These are phyloP conservation scores for Piedraia hortae DNA, from an alignment of 2,329 filamentous ascomycete species.

Conservation along the genomic window DNA sequence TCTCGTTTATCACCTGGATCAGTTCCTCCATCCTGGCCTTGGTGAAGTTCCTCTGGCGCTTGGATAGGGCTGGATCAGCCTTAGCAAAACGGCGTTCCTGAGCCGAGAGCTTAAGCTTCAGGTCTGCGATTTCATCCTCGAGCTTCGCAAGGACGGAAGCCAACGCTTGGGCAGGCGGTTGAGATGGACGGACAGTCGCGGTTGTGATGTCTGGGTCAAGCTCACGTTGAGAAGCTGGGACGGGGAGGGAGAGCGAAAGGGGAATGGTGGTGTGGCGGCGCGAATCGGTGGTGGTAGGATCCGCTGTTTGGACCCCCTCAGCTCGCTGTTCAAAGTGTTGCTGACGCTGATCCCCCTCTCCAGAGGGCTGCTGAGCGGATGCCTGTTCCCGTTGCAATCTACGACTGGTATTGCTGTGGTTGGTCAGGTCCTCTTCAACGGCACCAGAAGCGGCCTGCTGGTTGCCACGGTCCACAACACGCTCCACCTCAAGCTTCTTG, in stretches of 20 bases:
- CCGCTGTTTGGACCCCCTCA: too few relatives aligned
- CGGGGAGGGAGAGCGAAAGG: too few relatives aligned
- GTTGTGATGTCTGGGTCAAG: conserved; percentile 22
- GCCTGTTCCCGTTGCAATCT: too few relatives aligned
- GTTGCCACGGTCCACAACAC: too few relatives aligned
- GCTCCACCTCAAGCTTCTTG: conserved; percentile 27
- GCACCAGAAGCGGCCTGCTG: too few relatives aligned
- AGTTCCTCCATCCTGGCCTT: conserved; percentile 33
- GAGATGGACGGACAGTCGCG: conserved; percentile 31
- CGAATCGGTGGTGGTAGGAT: too few relatives aligned
- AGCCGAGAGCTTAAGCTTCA: conserved; percentile 39
- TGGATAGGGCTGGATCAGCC: conserved; percentile 38
- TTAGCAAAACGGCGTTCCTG: conserved; percentile 35
- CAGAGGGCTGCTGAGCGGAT: too few relatives aligned
- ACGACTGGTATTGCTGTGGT: too few relatives aligned
- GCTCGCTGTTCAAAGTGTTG: conserved; percentile 19
- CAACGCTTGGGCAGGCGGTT: conserved; percentile 43
- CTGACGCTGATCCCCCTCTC: conserved; percentile 5
- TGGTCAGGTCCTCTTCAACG: too few relatives aligned
- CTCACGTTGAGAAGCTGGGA: conserved; percentile 11
- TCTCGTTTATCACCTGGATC: conserved; percentile 37
- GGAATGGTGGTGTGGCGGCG: too few relatives aligned
- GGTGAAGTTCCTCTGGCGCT: conserved; percentile 33
- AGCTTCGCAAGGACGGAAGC: conserved; percentile 61
- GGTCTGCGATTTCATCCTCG: conserved; percentile 50